Conservation (phyloP, 2,329 filamentous ascomycete species). For the Diaporthe destruens region DNA sequence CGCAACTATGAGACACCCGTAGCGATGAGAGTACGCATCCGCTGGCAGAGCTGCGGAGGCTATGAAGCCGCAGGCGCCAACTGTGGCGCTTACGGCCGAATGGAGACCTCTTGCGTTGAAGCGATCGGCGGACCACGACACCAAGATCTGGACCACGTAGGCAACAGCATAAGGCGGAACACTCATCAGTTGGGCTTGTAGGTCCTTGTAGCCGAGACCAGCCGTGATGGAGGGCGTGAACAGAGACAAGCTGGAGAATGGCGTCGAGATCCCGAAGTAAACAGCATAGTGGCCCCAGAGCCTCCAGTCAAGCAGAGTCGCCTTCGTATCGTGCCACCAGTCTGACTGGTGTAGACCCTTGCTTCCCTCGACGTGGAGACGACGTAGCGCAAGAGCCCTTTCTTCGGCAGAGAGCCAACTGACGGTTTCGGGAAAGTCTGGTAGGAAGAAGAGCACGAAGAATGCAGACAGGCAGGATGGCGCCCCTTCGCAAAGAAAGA, state of each 20-base stretch:
- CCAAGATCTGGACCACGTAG: slow-evolving; percentile 54
- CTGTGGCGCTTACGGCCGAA: slow-evolving; percentile 56
- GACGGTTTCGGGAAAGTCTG: slow-evolving; percentile 74
- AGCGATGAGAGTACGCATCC: slow-evolving; percentile 70
- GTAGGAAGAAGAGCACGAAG: slow-evolving; percentile 69
- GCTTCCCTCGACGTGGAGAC: slow-evolving; percentile 58
- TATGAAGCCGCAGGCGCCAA: slow-evolving; percentile 66
- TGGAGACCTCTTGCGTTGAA: slow-evolving; percentile 67
- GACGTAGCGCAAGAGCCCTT: slow-evolving; percentile 62
- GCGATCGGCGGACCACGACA: slow-evolving; percentile 72
- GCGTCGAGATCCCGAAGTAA: slow-evolving; percentile 50
- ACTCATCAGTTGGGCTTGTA: slow-evolving; percentile 72
- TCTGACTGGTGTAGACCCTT: slow-evolving; percentile 71
- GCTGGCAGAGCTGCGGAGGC: slow-evolving; percentile 73
- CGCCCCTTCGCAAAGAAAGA: slow-evolving; percentile 63
- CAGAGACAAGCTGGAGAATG: slow-evolving; percentile 53
- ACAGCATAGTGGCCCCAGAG: slow-evolving; percentile 74
- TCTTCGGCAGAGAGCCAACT: slow-evolving; percentile 72
- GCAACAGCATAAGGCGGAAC: slow-evolving; percentile 75
- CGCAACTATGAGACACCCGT: slow-evolving; percentile 77
- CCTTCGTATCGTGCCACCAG: slow-evolving; percentile 75
- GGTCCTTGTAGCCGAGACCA: slow-evolving; percentile 51
- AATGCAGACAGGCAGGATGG: slow-evolving; percentile 66
- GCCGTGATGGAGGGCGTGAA: slow-evolving; percentile 71
- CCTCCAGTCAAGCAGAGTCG: slow-evolving; percentile 73